Conservation (phyloP, 805 yeast genomes). For the Wickerhamiella lipophila region DNA sequence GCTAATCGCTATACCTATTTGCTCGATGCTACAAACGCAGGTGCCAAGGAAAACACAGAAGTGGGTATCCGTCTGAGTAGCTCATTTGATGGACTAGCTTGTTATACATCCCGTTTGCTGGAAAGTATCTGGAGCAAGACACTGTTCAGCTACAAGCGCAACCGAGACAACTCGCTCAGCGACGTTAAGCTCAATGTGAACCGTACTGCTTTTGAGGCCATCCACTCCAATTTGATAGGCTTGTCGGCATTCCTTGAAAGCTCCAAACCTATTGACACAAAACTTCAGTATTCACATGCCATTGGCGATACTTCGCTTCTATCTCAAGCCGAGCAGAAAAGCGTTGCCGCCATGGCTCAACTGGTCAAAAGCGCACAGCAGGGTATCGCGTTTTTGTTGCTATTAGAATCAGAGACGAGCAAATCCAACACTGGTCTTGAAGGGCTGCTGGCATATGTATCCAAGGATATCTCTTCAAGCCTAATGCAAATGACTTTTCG, state of each 20-base stretch:
- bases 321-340: constrained; percentile 79
- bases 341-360: constrained; percentile 63
- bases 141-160: constrained; percentile 28
- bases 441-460: constrained; percentile 56
- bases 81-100: constrained; percentile 75
- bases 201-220: constrained; percentile 20
- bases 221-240: constrained; percentile 26
- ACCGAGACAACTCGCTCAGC: constrained; percentile 13
- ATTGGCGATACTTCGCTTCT: constrained; percentile 19
- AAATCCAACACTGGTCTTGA: constrained; percentile 37
- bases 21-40: constrained; percentile 13
- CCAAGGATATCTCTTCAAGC: constrained; percentile 52
- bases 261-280: constrained; percentile 27
- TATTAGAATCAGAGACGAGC: constrained; percentile 55
- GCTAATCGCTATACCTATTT: constrained; percentile 14
- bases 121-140: constrained; percentile 66
- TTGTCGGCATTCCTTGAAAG: constrained; percentile 30
- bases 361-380: constrained; percentile 71
- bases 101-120: constrained; percentile 64
- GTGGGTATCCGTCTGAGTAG: constrained; percentile 67
- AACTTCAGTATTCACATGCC: constrained; percentile 21
- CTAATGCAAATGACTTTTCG: constrained; percentile 55
- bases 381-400: constrained; percentile 75
- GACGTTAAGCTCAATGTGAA: constrained; percentile 21
- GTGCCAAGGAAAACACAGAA: constrained; percentile 17